A percentile compares a stretch with the other conserved stretches of the same genome.
phyloP scores from a whole-genome alignment of 2,329 filamentous ascomycete genomes.

The Lasiodiplodia sp. region DNA sequence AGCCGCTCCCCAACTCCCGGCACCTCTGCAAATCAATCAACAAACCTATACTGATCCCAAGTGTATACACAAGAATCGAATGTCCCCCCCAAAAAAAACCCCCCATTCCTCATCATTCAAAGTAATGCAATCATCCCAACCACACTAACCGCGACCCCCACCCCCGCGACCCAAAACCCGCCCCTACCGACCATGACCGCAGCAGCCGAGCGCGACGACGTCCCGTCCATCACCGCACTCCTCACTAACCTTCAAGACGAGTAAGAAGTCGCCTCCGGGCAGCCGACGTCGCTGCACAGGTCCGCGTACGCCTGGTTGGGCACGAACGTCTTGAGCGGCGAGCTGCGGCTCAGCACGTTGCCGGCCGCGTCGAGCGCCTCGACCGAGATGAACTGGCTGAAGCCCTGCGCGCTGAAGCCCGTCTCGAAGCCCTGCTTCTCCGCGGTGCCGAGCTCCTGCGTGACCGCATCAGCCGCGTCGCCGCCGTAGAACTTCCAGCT shows the following conservation, averaged over 20 bases:
- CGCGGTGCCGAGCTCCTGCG: constrained; percentile 7
- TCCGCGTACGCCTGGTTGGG: constrained; percentile 22
- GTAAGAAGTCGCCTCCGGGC: constrained; percentile 26
- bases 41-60: neutral
- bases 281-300: constrained; percentile 21
- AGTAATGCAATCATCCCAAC: neutral
- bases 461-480: neutral
- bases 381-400: constrained; percentile 1
- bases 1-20: too few relatives aligned
- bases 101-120: neutral
- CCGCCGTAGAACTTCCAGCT: constrained; percentile 29
- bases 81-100: neutral
- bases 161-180: neutral
- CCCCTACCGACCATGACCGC: neutral
- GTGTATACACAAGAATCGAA: constrained; percentile 9
- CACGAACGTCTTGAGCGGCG: constrained; percentile 26
- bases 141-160: neutral
- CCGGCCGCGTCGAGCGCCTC: constrained; percentile 26
- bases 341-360: constrained; percentile 13
- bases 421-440: constrained; percentile 29
- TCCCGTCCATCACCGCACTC: neutral
- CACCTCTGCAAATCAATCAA: too few relatives aligned
- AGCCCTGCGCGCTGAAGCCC: constrained; percentile 10
- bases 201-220: neutral
- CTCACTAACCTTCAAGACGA: constrained; percentile 9